These are phyloP conservation scores for Omphalotus guepiniiformis DNA, from an alignment of 768 basidiomycete genomes.

Conservation along the genomic window DNA sequence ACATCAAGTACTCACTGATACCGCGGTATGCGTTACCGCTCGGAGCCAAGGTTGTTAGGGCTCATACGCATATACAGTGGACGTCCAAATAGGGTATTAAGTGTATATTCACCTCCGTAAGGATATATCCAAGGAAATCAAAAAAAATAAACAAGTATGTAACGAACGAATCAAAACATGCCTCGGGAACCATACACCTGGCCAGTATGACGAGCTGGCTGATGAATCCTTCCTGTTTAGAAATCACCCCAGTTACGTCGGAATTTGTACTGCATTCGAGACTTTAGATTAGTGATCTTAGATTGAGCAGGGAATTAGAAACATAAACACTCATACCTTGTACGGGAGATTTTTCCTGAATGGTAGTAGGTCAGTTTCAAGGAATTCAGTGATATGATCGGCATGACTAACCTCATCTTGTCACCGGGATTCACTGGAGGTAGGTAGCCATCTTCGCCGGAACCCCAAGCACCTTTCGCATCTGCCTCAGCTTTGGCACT, in stretches of 20 bases:
- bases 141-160: too few relatives aligned
- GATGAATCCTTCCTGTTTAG: constrained; percentile 37
- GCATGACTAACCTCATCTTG: constrained; percentile 56
- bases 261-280: constrained; percentile 84
- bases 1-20: too few relatives aligned
- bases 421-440: constrained; percentile 71
- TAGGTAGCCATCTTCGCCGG: constrained; percentile 66
- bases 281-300: constrained; percentile 47
- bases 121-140: too few relatives aligned
- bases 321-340: constrained; percentile 53
- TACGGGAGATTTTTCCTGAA: constrained; percentile 79
- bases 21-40: too few relatives aligned
- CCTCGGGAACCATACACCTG: too few relatives aligned
- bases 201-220: too few relatives aligned
- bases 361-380: neutral
- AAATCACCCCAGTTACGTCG: constrained; percentile 86
- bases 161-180: too few relatives aligned
- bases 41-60: too few relatives aligned
- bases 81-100: too few relatives aligned
- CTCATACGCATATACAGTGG: too few relatives aligned
- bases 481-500: constrained; percentile 49
- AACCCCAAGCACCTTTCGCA: constrained; percentile 65
- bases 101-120: too few relatives aligned
- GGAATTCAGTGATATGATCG: neutral
- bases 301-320: constrained; percentile 6